Conservation (phyloP, 805 yeast species). For the Hanseniaspora occidentalis region DNA sequence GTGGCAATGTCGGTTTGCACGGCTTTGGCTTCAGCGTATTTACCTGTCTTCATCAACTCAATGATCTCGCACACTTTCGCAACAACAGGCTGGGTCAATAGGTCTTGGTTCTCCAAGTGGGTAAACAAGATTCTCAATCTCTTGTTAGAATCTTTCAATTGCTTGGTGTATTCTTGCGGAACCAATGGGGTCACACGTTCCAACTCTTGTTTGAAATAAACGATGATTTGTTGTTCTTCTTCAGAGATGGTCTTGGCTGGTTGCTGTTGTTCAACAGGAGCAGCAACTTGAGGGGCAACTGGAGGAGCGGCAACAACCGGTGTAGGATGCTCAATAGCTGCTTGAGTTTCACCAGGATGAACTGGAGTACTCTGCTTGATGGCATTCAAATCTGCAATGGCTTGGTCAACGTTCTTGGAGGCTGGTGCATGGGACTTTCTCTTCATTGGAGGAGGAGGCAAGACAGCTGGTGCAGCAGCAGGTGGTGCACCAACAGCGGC, state of each 20-base stretch:
- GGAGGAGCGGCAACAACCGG: too few relatives aligned
- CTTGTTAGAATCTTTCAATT: slow-evolving; percentile 69
- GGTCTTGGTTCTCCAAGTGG: slow-evolving; percentile 62
- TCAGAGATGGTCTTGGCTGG: slow-evolving; percentile 44
- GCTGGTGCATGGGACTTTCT: background rate
- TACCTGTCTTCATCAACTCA: slow-evolving; percentile 36
- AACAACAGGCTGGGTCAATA: slow-evolving; percentile 46
- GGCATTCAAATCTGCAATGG: background rate
- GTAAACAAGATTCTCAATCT: slow-evolving; percentile 67
- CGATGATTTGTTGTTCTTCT: slow-evolving; percentile 43
- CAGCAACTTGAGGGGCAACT: slow-evolving; percentile 5
- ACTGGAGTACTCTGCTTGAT: background rate
- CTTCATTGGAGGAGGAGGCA: slow-evolving; percentile 2
- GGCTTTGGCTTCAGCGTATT: slow-evolving; percentile 47
- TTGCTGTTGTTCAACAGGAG: slow-evolving; percentile 8
- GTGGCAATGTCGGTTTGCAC: slow-evolving; percentile 49
- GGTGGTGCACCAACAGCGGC: slow-evolving; percentile 3
- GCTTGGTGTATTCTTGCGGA: slow-evolving; percentile 63
- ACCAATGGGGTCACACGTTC: slow-evolving; percentile 55
- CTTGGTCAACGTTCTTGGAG: background rate
- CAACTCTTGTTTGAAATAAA: slow-evolving; percentile 42
- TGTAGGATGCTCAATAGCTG: slow-evolving; percentile 3
- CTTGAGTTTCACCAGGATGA: background rate
- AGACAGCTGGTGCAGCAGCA: background rate
- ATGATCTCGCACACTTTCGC: slow-evolving; percentile 40